Evolutionary conservation across 2,329 filamentous ascomycete genomes (phyloP).

Genomic region (Fusarium kyushuense): DNA sequence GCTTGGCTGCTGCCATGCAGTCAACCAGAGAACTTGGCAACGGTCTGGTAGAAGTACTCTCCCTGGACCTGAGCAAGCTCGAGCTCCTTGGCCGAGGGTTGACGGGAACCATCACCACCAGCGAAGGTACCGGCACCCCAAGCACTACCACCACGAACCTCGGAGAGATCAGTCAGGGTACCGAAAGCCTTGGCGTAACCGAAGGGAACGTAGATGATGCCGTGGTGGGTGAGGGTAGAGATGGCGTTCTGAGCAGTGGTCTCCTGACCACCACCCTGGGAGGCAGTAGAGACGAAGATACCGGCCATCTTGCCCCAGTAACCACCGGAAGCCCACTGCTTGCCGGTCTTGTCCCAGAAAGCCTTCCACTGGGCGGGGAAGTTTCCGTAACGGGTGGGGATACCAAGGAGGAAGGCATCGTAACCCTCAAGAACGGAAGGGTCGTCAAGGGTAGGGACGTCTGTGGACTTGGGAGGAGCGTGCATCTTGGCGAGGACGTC

Average conservation of each 20-base stretch:
- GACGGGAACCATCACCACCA: slow-evolving; percentile 81
- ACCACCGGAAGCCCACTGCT: slow-evolving; percentile 82
- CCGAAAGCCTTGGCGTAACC: slow-evolving; percentile 87
- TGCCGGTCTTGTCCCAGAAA: slow-evolving; percentile 91
- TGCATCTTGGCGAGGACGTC: slow-evolving; percentile 93
- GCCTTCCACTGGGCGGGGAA: slow-evolving; percentile 96
- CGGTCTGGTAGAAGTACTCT: slow-evolving; percentile 81
- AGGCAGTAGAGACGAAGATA: slow-evolving; percentile 89
- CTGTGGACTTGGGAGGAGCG: slow-evolving; percentile 79
- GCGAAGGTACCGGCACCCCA: slow-evolving; percentile 97
- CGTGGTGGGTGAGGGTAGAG: slow-evolving; percentile 91
- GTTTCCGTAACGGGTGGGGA: slow-evolving; percentile 96
- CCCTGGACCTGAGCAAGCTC: slow-evolving; percentile 86
- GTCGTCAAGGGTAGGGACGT: slow-evolving; percentile 72
- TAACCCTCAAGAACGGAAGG: slow-evolving; percentile 75
- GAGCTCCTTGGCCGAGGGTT: slow-evolving; percentile 81
- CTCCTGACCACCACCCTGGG: slow-evolving; percentile 91
- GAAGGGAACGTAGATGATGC: slow-evolving; percentile 94
- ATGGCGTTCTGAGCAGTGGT: slow-evolving; percentile 83
- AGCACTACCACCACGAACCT: slow-evolving; percentile 86
- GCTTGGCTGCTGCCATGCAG: slow-evolving; percentile 72
- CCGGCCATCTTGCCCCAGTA: slow-evolving; percentile 92
- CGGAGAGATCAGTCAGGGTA: slow-evolving; percentile 75
- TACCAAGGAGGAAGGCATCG: slow-evolving; percentile 91
- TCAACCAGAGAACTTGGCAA: slow-evolving; percentile 81